These are phyloP conservation scores for Hamigera avellanea DNA, from an alignment of 495 filamentous ascomycete species.

Conservation along the genomic window DNA sequence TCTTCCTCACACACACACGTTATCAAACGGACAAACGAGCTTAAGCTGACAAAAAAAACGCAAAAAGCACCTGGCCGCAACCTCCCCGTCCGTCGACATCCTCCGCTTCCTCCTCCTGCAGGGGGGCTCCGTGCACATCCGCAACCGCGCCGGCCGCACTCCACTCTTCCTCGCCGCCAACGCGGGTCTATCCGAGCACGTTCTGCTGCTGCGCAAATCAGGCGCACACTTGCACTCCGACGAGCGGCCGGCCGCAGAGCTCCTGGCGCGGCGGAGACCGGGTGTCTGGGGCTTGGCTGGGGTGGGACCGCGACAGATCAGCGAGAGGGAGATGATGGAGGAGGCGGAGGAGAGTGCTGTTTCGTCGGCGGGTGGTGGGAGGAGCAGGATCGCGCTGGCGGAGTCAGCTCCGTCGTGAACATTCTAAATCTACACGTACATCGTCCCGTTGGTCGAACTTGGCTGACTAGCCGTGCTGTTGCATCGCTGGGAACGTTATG, in stretches of 20 bases:
- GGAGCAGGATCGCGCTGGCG: slow-evolving; percentile 17
- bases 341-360: slow-evolving; percentile 9
- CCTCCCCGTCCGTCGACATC: slow-evolving; percentile 46
- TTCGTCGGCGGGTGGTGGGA: slow-evolving; percentile 6
- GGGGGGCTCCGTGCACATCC: slow-evolving; percentile 77
- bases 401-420: slow-evolving; percentile 1
- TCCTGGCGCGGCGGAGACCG: slow-evolving; percentile 32
- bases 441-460: too few relatives aligned
- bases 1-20: neutral
- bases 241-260: slow-evolving; percentile 40
- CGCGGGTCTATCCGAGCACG: slow-evolving; percentile 48
- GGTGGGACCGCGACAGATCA: slow-evolving; percentile 26
- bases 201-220: slow-evolving; percentile 51
- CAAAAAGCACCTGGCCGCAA: slow-evolving; percentile 51
- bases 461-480: too few relatives aligned
- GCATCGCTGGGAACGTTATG: too few relatives aligned
- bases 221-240: slow-evolving; percentile 61
- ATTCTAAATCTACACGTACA: slow-evolving; percentile 6
- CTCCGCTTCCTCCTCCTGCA: slow-evolving; percentile 60
- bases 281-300: slow-evolving; percentile 37
- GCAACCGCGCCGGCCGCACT: slow-evolving; percentile 71
- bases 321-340: slow-evolving; percentile 20
- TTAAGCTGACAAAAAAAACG: slow-evolving; percentile 1
- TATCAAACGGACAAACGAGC: neutral
- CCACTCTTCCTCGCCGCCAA: slow-evolving; percentile 69